Conservation (phyloP, 176 grass and related monocot species). For the Hsuehochloa calcarea region DNA sequence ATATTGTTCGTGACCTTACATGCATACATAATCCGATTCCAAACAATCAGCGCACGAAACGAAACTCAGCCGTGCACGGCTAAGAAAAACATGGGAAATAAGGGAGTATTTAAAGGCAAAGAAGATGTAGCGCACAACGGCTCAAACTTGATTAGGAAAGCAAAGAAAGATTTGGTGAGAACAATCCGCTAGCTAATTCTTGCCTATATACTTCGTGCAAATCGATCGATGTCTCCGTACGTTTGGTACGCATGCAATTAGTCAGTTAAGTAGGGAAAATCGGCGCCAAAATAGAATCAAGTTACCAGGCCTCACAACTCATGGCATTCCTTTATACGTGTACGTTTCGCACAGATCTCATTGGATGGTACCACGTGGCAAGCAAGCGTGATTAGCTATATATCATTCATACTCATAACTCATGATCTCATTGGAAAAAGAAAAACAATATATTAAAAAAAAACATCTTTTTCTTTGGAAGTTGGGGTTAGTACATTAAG, state of each 20-base stretch:
- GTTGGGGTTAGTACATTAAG: neutral
- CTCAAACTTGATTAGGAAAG: neutral
- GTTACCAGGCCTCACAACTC: no score
- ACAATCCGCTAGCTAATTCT: neutral
- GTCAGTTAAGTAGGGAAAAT: neutral
- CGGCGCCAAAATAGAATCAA: conserved; percentile 14
- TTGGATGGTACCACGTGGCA: no score
- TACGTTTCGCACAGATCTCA: neutral
- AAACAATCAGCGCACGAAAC: neutral
- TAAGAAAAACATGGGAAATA: neutral
- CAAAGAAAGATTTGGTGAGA: neutral
- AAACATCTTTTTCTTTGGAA: no score
- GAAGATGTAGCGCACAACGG: neutral
- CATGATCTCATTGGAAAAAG: no score
- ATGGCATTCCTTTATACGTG: neutral
- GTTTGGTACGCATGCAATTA: neutral
- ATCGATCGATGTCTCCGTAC: neutral
- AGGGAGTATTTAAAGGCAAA: neutral
- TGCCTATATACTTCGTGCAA: neutral
- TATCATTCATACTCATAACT: no score
- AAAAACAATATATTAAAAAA: no score
- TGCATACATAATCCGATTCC: neutral
- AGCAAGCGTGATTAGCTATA: no score
- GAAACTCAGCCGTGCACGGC: neutral
- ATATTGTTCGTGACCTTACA: no score